phyloP scores from a whole-genome alignment of 2,329 filamentous ascomycete species.

The Diaporthe sp. region DNA sequence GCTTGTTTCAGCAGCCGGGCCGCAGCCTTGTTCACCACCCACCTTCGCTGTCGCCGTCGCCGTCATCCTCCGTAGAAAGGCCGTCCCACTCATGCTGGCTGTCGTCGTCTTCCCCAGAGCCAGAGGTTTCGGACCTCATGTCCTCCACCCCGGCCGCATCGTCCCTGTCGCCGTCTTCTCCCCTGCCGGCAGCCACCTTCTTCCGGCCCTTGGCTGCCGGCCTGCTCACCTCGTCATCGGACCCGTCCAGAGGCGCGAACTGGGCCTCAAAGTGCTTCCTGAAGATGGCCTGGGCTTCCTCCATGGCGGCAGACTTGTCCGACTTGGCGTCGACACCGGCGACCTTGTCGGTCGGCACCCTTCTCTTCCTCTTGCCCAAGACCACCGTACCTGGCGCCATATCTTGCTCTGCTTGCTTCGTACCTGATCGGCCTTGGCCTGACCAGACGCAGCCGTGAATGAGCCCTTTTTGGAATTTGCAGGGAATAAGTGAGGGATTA shows the following conservation, averaged over 20 bases:
- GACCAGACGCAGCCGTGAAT: background rate
- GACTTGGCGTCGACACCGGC: constrained; percentile 18
- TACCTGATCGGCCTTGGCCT: background rate
- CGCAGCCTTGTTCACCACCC: background rate
- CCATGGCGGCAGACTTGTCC: constrained; percentile 41
- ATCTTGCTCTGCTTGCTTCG: background rate
- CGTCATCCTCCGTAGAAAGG: constrained; percentile 64
- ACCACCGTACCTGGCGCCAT: constrained; percentile 26
- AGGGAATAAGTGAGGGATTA: background rate
- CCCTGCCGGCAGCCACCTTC: constrained; percentile 47
- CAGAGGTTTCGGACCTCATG: constrained; percentile 33
- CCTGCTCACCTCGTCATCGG: constrained; percentile 44
- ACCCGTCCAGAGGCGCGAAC: constrained; percentile 76
- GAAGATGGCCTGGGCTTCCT: constrained; percentile 79
- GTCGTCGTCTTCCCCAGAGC: constrained; percentile 36
- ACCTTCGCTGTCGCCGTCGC: constrained; percentile 36
- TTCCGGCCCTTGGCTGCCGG: background rate
- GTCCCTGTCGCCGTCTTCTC: constrained; percentile 42
- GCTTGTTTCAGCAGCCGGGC: constrained; percentile 14
- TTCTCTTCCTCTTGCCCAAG: constrained; percentile 34
- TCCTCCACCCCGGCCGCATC: constrained; percentile 42
- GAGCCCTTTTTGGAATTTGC: background rate
- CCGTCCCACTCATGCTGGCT: constrained; percentile 71
- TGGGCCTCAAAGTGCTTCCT: constrained; percentile 87
- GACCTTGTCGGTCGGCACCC: constrained; percentile 16